phyloP scores from a whole-genome alignment of 2,329 filamentous ascomycete species.

The Phaeophleospora eucalypticola region DNA sequence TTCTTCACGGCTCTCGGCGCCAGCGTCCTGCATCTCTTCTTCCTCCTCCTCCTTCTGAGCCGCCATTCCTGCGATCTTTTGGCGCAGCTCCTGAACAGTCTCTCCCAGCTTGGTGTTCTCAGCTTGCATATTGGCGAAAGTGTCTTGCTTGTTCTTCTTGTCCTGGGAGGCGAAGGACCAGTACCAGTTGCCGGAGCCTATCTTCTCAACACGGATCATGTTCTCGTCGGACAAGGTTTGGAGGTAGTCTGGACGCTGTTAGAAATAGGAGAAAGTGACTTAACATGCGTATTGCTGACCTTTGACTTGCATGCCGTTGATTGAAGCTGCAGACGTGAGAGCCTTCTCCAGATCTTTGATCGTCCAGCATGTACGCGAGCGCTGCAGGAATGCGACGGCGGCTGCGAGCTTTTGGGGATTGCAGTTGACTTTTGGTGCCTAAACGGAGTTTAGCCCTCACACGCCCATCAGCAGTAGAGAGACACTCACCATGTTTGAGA shows the following conservation, averaged over 20 bases:
- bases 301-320: constrained; percentile 58
- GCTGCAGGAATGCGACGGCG: constrained; percentile 57
- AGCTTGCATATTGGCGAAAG: constrained; percentile 35
- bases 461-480: not conserved
- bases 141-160: constrained; percentile 43
- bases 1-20: constrained; percentile 34
- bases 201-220: constrained; percentile 63
- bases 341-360: constrained; percentile 66
- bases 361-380: constrained; percentile 58
- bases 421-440: constrained; percentile 39
- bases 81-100: constrained; percentile 36
- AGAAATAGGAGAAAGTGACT: too few species aligned
- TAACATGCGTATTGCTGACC: too few species aligned
- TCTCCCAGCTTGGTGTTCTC: constrained; percentile 37
- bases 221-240: constrained; percentile 59
- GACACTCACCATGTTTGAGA: constrained; percentile 10
- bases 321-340: constrained; percentile 57
- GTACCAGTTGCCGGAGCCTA: constrained; percentile 69
- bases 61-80: constrained; percentile 38
- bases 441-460: not conserved
- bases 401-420: constrained; percentile 56
- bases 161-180: constrained; percentile 63
- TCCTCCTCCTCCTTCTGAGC: constrained; percentile 39
- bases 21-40: constrained; percentile 31
- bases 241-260: constrained; percentile 59